phyloP scores from a whole-genome alignment of 1,284 basidiomycete genomes.

The Puccinia hordei region DNA sequence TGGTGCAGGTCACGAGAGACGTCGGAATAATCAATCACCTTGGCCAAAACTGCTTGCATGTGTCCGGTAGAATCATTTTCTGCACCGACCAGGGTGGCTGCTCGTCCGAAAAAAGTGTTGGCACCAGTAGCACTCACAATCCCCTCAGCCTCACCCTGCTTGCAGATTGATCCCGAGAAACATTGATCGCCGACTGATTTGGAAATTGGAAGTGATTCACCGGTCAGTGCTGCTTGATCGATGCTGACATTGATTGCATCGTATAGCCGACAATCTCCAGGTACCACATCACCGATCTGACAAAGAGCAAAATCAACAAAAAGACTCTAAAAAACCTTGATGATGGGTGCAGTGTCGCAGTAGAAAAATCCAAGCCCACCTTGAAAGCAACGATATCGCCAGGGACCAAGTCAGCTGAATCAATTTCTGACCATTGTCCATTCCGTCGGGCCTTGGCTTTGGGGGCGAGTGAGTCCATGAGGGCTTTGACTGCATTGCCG shows the following conservation, averaged over 20 bases:
- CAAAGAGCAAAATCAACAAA: not conserved
- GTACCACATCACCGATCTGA: conserved; percentile 48
- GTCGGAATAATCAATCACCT: not conserved
- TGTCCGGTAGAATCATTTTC: conserved; percentile 95
- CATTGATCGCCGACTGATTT: conserved; percentile 73
- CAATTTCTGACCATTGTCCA: conserved; percentile 81
- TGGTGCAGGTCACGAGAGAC: conserved; percentile 62
- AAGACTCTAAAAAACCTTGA: conserved; percentile 98
- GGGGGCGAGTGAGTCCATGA: conserved; percentile 98
- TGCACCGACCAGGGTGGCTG: conserved; percentile 90
- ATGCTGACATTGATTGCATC: conserved; percentile 58
- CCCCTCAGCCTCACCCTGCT: conserved; percentile 96
- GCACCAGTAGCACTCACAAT: conserved; percentile 96
- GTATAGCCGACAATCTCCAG: conserved; percentile 41
- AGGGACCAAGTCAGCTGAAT: conserved; percentile 76
- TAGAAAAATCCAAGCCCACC: too few species aligned
- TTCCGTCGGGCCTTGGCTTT: conserved; percentile 88
- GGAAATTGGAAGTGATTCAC: conserved; percentile 85
- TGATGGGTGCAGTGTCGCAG: too few species aligned
- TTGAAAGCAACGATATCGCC: conserved; percentile 95
- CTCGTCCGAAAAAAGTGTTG: conserved; percentile 65
- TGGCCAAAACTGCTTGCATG: conserved; percentile 64
- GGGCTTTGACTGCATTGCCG: conserved; percentile 96
- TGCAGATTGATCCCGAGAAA: conserved; percentile 79
- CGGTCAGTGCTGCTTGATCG: conserved; percentile 93